These are phyloP conservation scores for Aspergillus quadrilineatus DNA, from an alignment of 2,329 filamentous ascomycete species.

Conservation along the genomic window DNA sequence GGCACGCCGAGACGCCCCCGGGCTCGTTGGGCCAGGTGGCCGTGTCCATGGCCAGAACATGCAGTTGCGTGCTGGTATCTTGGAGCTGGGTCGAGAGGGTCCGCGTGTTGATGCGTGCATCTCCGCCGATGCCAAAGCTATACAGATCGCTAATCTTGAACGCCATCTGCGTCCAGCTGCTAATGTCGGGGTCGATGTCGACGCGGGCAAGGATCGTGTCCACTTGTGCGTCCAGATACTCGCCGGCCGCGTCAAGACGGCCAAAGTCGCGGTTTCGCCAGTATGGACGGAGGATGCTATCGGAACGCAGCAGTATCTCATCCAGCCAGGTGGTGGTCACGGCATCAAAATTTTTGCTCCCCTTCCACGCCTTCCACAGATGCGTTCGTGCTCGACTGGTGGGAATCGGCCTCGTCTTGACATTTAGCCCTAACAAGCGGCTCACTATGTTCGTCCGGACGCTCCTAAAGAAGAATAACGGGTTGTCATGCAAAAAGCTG, in stretches of 20 bases:
- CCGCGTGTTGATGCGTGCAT: slow-evolving; percentile 51
- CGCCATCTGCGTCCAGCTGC: slow-evolving; percentile 52
- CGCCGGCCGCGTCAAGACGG: slow-evolving; percentile 42
- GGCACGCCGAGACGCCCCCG: slow-evolving; percentile 56
- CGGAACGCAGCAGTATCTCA: slow-evolving; percentile 48
- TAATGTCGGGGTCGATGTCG: slow-evolving; percentile 51
- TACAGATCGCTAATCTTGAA: slow-evolving; percentile 52
- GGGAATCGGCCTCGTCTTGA: slow-evolving; percentile 38
- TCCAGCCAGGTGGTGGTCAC: slow-evolving; percentile 52
- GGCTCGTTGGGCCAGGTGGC: slow-evolving; percentile 54
- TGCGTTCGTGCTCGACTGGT: slow-evolving; percentile 49
- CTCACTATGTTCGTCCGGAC: slow-evolving; percentile 29
- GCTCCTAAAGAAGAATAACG: slow-evolving; percentile 48
- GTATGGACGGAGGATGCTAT: slow-evolving; percentile 46
- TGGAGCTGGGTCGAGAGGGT: slow-evolving; percentile 32
- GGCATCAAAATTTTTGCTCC: slow-evolving; percentile 46
- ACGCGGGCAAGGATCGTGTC: slow-evolving; percentile 53
- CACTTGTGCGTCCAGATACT: slow-evolving; percentile 44
- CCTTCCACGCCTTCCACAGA: slow-evolving; percentile 52
- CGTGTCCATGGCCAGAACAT: slow-evolving; percentile 53
- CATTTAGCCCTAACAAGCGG: slow-evolving; percentile 30
- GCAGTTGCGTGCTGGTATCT: slow-evolving; percentile 48
- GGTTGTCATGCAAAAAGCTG: slow-evolving; percentile 52
- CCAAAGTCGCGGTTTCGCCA: slow-evolving; percentile 47
- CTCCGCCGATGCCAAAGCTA: slow-evolving; percentile 52